Evolutionary conservation across 139 green algal genomes (phyloP), one percentile per base, ranked within the genome.

Genomic region (Micractinium sp.): DNA sequence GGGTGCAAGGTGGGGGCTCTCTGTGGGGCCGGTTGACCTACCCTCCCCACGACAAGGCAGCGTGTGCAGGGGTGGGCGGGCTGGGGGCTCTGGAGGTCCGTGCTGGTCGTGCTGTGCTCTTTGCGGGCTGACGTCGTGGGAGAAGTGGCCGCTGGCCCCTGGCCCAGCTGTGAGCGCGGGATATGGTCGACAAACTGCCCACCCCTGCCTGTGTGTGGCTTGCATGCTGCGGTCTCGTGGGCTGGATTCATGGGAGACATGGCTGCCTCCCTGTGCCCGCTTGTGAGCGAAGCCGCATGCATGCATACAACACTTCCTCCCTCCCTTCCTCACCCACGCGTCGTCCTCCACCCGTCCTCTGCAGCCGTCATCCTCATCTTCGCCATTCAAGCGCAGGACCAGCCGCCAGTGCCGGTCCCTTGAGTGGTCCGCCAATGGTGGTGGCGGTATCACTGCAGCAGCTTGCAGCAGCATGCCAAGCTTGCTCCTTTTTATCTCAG

Each of bases 311-410:
- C 63, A 71, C 14, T 12, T 29, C 22, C 63, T 71, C 63, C 2
- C 63, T 16, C 63, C 4, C 63, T 71, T 25, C 2, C 20, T 4
- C 19, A 3, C 20, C 19, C 19, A 3, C 20, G 63, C 20, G 12
- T 27, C 12, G 63, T 71, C 20, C 4, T 23, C 9, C 9, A 56
- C 47, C 47, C 47, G n/a, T 27, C 12, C 63, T 16, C 63, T 90
- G 53, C 87, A 38, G 87, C 75, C 60, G 87, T 90, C 25, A 82
- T 90, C 38, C 35, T 90, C 53, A 90, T 90, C 31, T 90, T 90
- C 1, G 81, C 79, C 22, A 77, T 77, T 13, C 82, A 87, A 63
- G 56, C 82, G 0, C 29, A 27, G 23, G 29, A 39, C 23, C 47
- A 87, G 47, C 82, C 82, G 13, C 16, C 0, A 0, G 47, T 47